Conservation (phyloP, 371 early-diverging fungal species). For the Syncephalastrum monosporum region DNA sequence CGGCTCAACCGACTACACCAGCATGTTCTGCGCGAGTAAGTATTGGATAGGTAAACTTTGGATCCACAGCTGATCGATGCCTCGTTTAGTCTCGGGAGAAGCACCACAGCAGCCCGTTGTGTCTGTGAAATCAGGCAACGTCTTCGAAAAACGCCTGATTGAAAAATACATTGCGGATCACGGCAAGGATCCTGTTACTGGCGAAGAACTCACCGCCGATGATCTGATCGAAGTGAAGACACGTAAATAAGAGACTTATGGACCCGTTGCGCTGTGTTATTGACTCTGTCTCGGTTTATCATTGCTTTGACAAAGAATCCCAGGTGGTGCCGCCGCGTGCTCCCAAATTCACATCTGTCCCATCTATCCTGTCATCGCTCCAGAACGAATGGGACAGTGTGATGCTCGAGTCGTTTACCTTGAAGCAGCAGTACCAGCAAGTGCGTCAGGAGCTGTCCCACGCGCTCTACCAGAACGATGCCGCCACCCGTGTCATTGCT, state of each 20-base stretch:
- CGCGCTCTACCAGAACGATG: slow-evolving; percentile 94
- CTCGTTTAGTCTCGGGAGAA: slow-evolving; percentile 84
- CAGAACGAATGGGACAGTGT: slow-evolving; percentile 95
- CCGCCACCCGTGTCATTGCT: slow-evolving; percentile 93
- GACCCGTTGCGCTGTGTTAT: background rate
- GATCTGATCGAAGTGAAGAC: slow-evolving; percentile 79
- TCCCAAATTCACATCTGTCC: slow-evolving; percentile 88
- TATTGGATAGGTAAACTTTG: background rate
- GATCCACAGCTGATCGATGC: slow-evolving; percentile 1
- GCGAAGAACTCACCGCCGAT: slow-evolving; percentile 70
- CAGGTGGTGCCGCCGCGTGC: slow-evolving; percentile 83
- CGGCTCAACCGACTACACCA: background rate
- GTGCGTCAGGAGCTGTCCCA: slow-evolving; percentile 89
- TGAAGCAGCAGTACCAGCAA: slow-evolving; percentile 90
- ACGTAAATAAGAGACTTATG: slow-evolving; percentile 34
- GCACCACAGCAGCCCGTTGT: slow-evolving; percentile 86
- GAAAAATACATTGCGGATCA: slow-evolving; percentile 83
- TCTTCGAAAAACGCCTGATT: slow-evolving; percentile 88
- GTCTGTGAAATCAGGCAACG: slow-evolving; percentile 76
- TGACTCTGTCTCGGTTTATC: background rate
- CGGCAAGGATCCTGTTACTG: slow-evolving; percentile 82
- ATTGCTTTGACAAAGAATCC: slow-evolving; percentile 41
- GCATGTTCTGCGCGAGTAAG: slow-evolving; percentile 62
- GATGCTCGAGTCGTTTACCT: slow-evolving; percentile 88
- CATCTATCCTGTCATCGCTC: slow-evolving; percentile 83